These are phyloP conservation scores for Blastobotrys americana DNA, from an alignment of 805 yeast species.

Conservation along the genomic window DNA sequence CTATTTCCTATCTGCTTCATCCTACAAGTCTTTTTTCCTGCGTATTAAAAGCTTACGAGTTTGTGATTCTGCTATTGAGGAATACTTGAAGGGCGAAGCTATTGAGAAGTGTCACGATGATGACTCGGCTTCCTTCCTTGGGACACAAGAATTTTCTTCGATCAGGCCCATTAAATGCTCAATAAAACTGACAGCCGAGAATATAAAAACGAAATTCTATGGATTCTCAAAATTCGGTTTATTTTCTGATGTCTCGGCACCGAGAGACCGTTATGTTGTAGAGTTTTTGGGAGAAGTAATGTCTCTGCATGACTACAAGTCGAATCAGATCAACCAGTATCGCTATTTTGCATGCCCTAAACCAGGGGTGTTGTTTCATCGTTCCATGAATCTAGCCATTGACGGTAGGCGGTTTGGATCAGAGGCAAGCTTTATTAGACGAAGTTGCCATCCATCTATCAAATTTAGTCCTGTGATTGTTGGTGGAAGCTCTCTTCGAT, in stretches of 20 bases:
- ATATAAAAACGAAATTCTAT: conserved; percentile 36
- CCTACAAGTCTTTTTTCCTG: conserved; percentile 14
- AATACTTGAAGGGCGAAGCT: conserved; percentile 8
- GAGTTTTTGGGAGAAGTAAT: conserved; percentile 72
- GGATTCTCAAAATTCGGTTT: conserved; percentile 70
- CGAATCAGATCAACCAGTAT: conserved; percentile 70
- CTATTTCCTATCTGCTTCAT: conserved; percentile 6
- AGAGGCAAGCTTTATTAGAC: conserved; percentile 62
- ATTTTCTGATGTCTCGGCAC: conserved; percentile 34
- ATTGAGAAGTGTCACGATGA: conserved; percentile 10
- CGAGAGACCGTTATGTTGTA: conserved; percentile 43
- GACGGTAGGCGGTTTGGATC: conserved; percentile 82
- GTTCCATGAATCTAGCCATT: conserved; percentile 55
- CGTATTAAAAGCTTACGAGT: conserved; percentile 5
- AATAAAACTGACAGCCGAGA: conserved; percentile 8
- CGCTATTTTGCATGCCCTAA: conserved; percentile 61
- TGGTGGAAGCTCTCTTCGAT: conserved; percentile 36
- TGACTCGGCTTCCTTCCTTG: conserved; percentile 18
- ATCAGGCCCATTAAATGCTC: conserved; percentile 10
- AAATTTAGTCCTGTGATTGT: conserved; percentile 43
- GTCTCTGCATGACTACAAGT: conserved; percentile 53
- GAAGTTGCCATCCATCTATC: conserved; percentile 73
- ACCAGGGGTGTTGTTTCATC: conserved; percentile 48
- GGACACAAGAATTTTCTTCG: conserved; percentile 22
- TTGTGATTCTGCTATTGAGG: conserved; percentile 1